phyloP scores from a whole-genome alignment of 2,329 filamentous ascomycete genomes.

The Mycocentrospora acerina region DNA sequence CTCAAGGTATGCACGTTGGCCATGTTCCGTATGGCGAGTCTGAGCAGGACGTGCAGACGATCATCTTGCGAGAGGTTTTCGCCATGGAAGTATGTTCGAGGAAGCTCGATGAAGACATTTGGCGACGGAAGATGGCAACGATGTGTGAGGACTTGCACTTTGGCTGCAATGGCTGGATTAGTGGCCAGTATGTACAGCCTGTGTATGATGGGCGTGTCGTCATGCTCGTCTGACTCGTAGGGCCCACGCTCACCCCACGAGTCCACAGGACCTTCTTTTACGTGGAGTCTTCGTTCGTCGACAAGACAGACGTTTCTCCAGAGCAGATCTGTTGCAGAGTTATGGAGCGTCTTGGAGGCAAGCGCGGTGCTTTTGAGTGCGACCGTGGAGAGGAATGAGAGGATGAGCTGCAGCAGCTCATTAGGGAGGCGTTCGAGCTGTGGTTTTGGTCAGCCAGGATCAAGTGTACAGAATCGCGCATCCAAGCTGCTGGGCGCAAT shows the following conservation, averaged over 20 bases:
- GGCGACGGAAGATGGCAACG: constrained; percentile 50
- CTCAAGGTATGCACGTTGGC: constrained; percentile 47
- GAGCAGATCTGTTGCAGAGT: constrained; percentile 39
- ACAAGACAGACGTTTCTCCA: constrained; percentile 46
- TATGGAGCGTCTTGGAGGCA: constrained; percentile 39
- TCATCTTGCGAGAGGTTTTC: constrained; percentile 44
- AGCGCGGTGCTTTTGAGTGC: constrained; percentile 37
- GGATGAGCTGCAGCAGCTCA: constrained; percentile 45
- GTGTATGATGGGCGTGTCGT: constrained; percentile 47
- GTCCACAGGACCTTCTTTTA: constrained; percentile 4
- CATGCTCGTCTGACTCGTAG: constrained; percentile 31
- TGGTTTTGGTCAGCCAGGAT: constrained; percentile 4
- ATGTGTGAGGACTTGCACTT: constrained; percentile 48
- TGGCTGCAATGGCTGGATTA: constrained; percentile 44
- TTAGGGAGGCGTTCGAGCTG: constrained; percentile 42
- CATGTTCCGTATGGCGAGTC: constrained; percentile 43
- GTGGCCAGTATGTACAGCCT: constrained; percentile 46
- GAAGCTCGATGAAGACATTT: constrained; percentile 48
- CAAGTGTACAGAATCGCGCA: neutral
- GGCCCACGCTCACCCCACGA: constrained; percentile 13
- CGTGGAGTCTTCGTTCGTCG: constrained; percentile 40
- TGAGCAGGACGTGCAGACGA: constrained; percentile 43
- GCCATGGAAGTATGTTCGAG: constrained; percentile 42
- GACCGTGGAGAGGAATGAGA: constrained; percentile 34
- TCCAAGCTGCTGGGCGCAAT: neutral